Evolutionary conservation across 2,329 filamentous ascomycete species (phyloP).

Genomic region (Sporothrix humicola): DNA sequence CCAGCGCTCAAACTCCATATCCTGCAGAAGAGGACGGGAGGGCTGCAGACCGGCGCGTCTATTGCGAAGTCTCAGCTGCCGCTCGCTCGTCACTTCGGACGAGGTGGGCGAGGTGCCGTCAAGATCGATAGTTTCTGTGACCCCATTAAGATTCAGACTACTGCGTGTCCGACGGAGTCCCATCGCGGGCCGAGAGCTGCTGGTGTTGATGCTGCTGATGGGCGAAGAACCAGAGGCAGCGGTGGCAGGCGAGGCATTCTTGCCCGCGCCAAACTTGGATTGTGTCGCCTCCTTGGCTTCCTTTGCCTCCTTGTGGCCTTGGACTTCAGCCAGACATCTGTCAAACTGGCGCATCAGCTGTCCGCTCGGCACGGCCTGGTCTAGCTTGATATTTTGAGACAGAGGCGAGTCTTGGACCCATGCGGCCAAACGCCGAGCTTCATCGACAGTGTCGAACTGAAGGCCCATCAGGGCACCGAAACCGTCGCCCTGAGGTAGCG

Average conservation of each 20-base stretch:
- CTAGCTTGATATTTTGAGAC: neutral
- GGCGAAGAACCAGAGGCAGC: neutral
- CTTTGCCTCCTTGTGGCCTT: neutral
- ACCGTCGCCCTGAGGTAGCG: neutral
- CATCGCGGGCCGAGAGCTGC: neutral
- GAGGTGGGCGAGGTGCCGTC: slow-evolving; percentile 17
- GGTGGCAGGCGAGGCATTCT: neutral
- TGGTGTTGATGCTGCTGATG: neutral
- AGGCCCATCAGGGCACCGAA: slow-evolving; percentile 27
- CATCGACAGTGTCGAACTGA: slow-evolving; percentile 19
- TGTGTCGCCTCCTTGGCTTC: neutral
- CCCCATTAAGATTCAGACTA: neutral
- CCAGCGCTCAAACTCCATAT: slow-evolving; percentile 50
- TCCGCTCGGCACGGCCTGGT: neutral
- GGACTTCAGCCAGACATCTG: slow-evolving; percentile 22
- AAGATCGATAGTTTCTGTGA: slow-evolving; percentile 24
- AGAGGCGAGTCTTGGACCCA: slow-evolving; percentile 20
- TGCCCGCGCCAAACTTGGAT: neutral
- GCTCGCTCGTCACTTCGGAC: neutral
- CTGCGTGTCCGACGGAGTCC: neutral
- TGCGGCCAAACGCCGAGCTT: slow-evolving; percentile 15
- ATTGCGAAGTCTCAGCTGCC: slow-evolving; percentile 28
- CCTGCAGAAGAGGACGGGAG: slow-evolving; percentile 1
- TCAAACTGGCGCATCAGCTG: slow-evolving; percentile 19
- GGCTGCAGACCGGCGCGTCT: neutral